These are phyloP conservation scores for Pyrus pyrifolia DNA, from an alignment of 306 rosid species.

Conservation along the genomic window DNA sequence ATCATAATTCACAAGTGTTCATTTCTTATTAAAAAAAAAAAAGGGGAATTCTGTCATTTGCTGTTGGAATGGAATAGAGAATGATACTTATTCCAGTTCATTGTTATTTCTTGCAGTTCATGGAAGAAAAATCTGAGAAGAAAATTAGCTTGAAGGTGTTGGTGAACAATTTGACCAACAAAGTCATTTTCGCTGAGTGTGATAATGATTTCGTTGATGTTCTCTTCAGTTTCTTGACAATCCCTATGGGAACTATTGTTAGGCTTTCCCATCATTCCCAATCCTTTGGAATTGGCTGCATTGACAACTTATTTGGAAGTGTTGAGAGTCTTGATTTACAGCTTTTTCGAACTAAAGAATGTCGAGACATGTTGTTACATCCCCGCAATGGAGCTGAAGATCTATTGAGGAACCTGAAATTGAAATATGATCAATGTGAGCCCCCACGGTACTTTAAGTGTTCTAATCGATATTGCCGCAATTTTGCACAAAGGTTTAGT, in stretches of 20 bases:
- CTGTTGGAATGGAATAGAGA: no score
- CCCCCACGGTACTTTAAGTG: neutral
- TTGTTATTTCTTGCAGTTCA: no score
- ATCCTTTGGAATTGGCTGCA: neutral
- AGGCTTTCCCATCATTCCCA: neutral
- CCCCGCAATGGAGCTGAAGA: neutral
- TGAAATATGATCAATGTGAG: neutral
- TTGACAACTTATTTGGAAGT: neutral
- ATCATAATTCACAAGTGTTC: no score
- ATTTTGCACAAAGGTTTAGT: neutral
- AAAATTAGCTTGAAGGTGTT: neutral
- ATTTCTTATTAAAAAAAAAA: no score
- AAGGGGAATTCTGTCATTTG: no score
- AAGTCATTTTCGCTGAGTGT: neutral
- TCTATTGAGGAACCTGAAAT: neutral
- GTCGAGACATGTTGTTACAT: neutral
- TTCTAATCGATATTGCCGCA: no score
- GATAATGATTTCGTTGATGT: neutral
- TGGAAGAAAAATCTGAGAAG: neutral
- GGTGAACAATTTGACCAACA: neutral
- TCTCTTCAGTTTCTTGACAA: neutral
- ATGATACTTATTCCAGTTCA: no score
- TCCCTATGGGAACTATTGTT: neutral
- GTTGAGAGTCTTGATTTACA: neutral
- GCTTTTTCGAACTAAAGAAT: neutral